Percentiles rank a stretch among this genome's conserved stretches.
Conservation (phyloP, 1,284 basidiomycete genomes). For the Meira nashicola region DNA sequence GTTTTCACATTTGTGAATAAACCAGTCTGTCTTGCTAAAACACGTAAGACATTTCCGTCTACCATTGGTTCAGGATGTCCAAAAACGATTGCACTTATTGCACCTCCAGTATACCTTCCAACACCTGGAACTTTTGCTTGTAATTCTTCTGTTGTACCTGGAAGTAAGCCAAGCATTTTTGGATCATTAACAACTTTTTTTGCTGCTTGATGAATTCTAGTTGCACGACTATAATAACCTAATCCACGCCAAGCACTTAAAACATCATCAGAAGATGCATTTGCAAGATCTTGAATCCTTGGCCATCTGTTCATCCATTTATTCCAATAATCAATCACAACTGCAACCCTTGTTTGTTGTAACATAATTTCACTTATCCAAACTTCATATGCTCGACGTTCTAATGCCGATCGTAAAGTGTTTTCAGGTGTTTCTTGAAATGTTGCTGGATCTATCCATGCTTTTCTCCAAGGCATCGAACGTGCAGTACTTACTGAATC, state of each 20-base stretch:
- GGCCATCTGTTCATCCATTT: conserved; percentile 48
- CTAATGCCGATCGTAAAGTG: conserved; percentile 56
- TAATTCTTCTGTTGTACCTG: conserved; percentile 72
- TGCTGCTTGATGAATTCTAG: conserved; percentile 44
- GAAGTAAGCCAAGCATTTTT: conserved; percentile 66
- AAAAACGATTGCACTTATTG: conserved; percentile 47
- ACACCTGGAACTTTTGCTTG: conserved; percentile 82
- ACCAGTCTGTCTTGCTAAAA: conserved; percentile 40
- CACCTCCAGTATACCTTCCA: conserved; percentile 72
- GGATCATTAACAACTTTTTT: conserved; percentile 35
- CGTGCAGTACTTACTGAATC: conserved; percentile 62
- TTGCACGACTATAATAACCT: conserved; percentile 49
- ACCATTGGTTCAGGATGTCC: conserved; percentile 43
- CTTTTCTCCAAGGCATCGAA: conserved; percentile 81
- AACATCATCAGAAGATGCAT: conserved; percentile 56
- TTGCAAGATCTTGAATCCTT: conserved; percentile 63
- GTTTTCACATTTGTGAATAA: conserved; percentile 40
- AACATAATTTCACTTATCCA: conserved; percentile 94
- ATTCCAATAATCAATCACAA: conserved; percentile 43
- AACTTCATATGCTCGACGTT: conserved; percentile 58
- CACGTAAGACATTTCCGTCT: conserved; percentile 47
- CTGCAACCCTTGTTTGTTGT: conserved; percentile 73
- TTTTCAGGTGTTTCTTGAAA: neutral
- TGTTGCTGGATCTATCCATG: conserved; percentile 54
- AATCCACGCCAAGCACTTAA: conserved; percentile 47